These are phyloP conservation scores for Saturnispora quitensis DNA, from an alignment of 805 yeast genomes.

Conservation along the genomic window DNA sequence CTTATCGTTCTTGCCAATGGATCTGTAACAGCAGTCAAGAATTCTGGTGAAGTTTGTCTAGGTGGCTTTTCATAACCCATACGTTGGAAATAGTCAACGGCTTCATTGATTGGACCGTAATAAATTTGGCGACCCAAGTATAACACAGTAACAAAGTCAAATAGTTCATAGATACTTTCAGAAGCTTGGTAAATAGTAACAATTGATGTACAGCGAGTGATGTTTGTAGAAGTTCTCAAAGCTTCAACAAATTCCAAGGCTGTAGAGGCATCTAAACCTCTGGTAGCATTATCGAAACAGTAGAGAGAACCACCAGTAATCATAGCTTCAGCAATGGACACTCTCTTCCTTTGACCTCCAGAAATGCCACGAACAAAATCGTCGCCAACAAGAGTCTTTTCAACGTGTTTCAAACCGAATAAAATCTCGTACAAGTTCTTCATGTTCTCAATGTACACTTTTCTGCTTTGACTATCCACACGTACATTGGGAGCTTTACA, in stretches of 20 bases:
- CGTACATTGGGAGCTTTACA: slow-evolving; percentile 44
- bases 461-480: slow-evolving; percentile 33
- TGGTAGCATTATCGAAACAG: slow-evolving; percentile 66
- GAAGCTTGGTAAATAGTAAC: slow-evolving; percentile 65
- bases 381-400: slow-evolving; percentile 55
- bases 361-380: slow-evolving; percentile 63
- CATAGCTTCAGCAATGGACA: slow-evolving; percentile 57
- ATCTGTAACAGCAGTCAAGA: slow-evolving; percentile 57
- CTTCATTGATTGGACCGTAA: slow-evolving; percentile 46
- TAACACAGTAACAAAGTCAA: slow-evolving; percentile 50
- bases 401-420: slow-evolving; percentile 51
- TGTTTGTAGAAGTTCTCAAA: slow-evolving; percentile 48
- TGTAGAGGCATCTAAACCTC: slow-evolving; percentile 67
- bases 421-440: slow-evolving; percentile 43
- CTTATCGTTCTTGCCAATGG: slow-evolving; percentile 46
- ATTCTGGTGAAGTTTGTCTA: slow-evolving; percentile 63
- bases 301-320: slow-evolving; percentile 43
- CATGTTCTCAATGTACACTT: slow-evolving; percentile 32
- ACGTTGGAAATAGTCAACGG: slow-evolving; percentile 43
- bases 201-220: slow-evolving; percentile 47
- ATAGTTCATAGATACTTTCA: slow-evolving; percentile 50
- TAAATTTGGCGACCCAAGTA: slow-evolving; percentile 55
- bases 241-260: slow-evolving; percentile 58
- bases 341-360: slow-evolving; percentile 69
- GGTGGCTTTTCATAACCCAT: slow-evolving; percentile 58